Evolutionary conservation across 2,329 filamentous ascomycete species (phyloP).

Genomic region (Dothiorella sarmentorum): DNA sequence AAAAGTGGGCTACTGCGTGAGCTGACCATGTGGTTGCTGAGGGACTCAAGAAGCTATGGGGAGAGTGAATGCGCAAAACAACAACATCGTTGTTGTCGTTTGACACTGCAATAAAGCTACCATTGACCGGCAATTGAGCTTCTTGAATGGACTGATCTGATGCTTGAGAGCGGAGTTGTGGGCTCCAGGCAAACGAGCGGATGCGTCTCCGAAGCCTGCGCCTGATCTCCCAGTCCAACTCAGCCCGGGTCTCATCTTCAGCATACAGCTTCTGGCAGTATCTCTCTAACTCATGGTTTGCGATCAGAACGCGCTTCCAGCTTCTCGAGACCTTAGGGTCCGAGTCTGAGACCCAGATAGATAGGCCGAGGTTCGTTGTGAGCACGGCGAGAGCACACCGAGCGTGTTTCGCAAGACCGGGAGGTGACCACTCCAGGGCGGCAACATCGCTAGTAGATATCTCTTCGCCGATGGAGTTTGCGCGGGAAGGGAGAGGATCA

Average conservation of each 20-base stretch:
- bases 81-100: conserved; percentile 43
- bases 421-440: conserved; percentile 55
- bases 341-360: conserved; percentile 53
- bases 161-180: conserved; percentile 22
- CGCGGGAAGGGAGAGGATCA: conserved; percentile 43
- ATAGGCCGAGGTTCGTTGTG: conserved; percentile 55
- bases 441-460: conserved; percentile 51
- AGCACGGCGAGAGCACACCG: conserved; percentile 54
- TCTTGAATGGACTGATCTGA: conserved; percentile 27
- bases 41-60: conserved; percentile 30
- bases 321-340: conserved; percentile 38
- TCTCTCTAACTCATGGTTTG: conserved; percentile 48
- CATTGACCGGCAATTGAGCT: conserved; percentile 7
- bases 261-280: conserved; percentile 33
- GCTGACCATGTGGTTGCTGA: conserved; percentile 26
- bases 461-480: conserved; percentile 58
- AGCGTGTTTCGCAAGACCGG: conserved; percentile 53
- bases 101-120: conserved; percentile 34
- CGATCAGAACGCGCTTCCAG: conserved; percentile 53
- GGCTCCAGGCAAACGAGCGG: conserved; percentile 43
- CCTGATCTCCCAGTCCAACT: conserved; percentile 30
- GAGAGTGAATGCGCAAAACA: conserved; percentile 37
- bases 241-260: conserved; percentile 21
- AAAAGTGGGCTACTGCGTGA: conserved; percentile 28
- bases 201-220: conserved; percentile 38